These are phyloP conservation scores for Orobanche coerulescens DNA, from an alignment of 257 asterid genomes.

Conservation along the genomic window DNA sequence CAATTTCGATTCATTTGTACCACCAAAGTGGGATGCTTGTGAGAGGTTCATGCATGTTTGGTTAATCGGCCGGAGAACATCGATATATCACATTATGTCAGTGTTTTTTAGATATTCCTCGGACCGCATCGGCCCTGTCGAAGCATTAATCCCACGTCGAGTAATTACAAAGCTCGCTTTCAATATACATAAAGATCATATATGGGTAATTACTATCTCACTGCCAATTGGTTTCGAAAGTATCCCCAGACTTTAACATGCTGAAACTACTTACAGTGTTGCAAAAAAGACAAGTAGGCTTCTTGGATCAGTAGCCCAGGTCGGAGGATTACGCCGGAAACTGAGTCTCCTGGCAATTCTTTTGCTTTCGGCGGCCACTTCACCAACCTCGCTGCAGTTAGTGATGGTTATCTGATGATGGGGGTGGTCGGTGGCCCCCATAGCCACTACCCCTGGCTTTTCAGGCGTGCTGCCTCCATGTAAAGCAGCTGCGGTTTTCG, in stretches of 20 bases:
- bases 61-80: not conserved
- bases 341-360: conserved; percentile 32
- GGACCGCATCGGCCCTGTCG: no score
- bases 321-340: conserved; percentile 51
- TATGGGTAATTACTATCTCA: no score
- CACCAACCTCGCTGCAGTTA: conserved; percentile 24
- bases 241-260: no score
- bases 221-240: no score
- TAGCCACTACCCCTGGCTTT: conserved; percentile 36
- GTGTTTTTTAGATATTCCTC: no score
- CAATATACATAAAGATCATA: no score
- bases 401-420: conserved; percentile 75
- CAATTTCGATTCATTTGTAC: no score
- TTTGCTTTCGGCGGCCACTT: conserved; percentile 32
- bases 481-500: conserved; percentile 43
- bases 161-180: no score
- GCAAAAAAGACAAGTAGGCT: conserved; percentile 75
- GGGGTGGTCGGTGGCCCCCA: conserved; percentile 48
- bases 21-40: not conserved
- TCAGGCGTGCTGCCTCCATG: conserved; percentile 61
- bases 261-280: conserved; percentile 68
- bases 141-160: no score
- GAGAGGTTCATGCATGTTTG: not conserved
- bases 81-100: not conserved
- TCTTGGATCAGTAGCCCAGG: conserved; percentile 48